phyloP scores from a whole-genome alignment of 176 grass and related monocot species.

The Areca catechu region DNA sequence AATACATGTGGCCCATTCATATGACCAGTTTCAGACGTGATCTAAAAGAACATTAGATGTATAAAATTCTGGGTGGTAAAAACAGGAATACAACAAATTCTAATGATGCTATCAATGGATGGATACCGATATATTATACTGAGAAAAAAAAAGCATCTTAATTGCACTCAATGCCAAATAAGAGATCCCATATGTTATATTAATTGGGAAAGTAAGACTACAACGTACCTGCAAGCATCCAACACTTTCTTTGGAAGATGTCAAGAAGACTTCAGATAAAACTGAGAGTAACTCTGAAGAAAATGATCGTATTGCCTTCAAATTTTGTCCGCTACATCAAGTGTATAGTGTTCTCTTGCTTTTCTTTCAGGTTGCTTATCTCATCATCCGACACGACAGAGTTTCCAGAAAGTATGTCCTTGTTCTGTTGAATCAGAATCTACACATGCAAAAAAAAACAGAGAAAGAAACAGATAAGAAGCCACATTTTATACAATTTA shows the following conservation, averaged over 20 bases:
- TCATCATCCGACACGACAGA: constrained; percentile 36
- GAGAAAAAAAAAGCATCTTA: too few relatives aligned
- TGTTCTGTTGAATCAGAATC: constrained; percentile 93
- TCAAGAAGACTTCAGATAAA: constrained; percentile 73
- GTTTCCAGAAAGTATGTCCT: constrained; percentile 40
- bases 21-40: too few relatives aligned
- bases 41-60: too few relatives aligned
- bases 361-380: constrained; percentile 59
- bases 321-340: constrained; percentile 62
- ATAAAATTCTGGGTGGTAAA: too few relatives aligned
- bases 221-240: constrained; percentile 66
- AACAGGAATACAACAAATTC: too few relatives aligned
- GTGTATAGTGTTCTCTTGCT: constrained; percentile 48
- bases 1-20: too few relatives aligned
- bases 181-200: not conserved
- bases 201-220: constrained; percentile 17
- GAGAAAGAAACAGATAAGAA: too few relatives aligned
- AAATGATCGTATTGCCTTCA: constrained; percentile 57
- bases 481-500: too few relatives aligned
- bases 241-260: constrained; percentile 42
- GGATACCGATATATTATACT: too few relatives aligned
- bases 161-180: too few relatives aligned
- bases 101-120: too few relatives aligned
- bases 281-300: constrained; percentile 62
- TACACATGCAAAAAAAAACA: constrained; percentile 12